Evolutionary conservation across 116 monocot genomes (phyloP).

Genomic region (Zostera marina): DNA sequence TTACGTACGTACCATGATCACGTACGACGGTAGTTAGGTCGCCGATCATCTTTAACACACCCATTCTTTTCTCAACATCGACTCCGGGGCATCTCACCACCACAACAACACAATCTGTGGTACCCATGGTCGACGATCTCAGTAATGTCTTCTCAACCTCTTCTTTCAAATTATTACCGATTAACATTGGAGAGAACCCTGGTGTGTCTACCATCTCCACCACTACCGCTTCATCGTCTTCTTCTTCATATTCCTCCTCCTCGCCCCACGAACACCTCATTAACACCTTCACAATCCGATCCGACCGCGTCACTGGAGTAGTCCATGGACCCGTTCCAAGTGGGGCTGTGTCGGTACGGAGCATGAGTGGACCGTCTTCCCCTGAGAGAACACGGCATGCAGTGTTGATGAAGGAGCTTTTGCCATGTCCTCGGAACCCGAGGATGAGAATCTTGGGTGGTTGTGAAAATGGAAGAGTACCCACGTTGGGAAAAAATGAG

Average conservation of each 20-base stretch:
- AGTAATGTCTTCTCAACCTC: constrained; percentile 28
- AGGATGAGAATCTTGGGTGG: constrained; percentile 27
- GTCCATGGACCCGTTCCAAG: constrained; percentile 5
- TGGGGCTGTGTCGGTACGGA: constrained; percentile 39
- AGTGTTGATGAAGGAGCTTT: constrained; percentile 53
- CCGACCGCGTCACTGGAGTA: neutral
- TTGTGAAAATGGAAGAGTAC: neutral
- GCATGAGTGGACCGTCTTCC: constrained; percentile 32
- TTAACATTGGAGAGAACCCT: constrained; percentile 12
- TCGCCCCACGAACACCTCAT: constrained; percentile 6
- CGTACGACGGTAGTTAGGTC: constrained; percentile 28
- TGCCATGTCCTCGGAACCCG: constrained; percentile 42
- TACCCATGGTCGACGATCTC: constrained; percentile 10
- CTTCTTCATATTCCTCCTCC: constrained; percentile 1
- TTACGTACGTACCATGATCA: constrained; percentile 19
- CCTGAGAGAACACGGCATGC: constrained; percentile 34
- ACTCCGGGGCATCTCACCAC: constrained; percentile 27
- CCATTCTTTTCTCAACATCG: constrained; percentile 8
- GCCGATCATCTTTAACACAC: constrained; percentile 19
- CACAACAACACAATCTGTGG: constrained; percentile 35
- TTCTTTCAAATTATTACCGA: constrained; percentile 4
- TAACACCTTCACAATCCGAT: constrained; percentile 8
- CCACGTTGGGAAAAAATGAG: neutral
- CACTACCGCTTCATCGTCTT: constrained; percentile 9
- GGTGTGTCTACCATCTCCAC: constrained; percentile 36